Evolutionary conservation across 768 basidiomycete species (phyloP), one percentile per base, ranked within the genome.

Genomic region (Phaeotremella fagi): DNA sequence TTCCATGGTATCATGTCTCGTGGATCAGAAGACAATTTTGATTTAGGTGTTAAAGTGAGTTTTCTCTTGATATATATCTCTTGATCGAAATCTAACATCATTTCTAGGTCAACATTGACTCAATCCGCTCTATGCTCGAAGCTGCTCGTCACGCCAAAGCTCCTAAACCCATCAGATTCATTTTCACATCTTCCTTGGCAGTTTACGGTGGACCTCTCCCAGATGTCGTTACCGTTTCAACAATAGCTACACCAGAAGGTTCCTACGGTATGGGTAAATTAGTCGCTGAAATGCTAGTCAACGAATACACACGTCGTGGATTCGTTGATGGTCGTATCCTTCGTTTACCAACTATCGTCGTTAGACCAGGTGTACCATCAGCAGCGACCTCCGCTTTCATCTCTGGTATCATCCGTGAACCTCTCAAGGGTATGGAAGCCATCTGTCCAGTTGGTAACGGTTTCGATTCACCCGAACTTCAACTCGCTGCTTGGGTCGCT

Each of bases 261-360:
- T 78, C 81, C 12, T 82, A 82, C 58, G 82, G 82, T n/a, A 77
- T 78, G 66, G 80, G 75, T 7, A 83, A 83, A 62, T 77, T 82
- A 54, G 75, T 78, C 16, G 77, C 78, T 12, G 83, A 84, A 70
- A 70, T 82, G 28, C 71, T 82, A 47, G 76, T 83, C 48, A 83
- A 82, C 73, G 82, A 84, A 62, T 84, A 80, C 66, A 76, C 81
- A 9, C 78, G 83, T 31, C 74, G 82, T 22, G 81, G 81, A 9
- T 81, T 80, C 55, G 67, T 83, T 37, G 81, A 83, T 59, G 83
- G 82, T 18, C 79, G 82, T 28, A 80, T 83, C 59, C 70, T 84
- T 25, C 81, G 82, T 41, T 76, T 83, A 1, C 83, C 83, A 4
- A 83, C 83, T 2, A 79, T 84, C 55, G 79, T 79, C 47, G 80